These are phyloP conservation scores for Coniochaeta sp. DNA, from an alignment of 2,329 filamentous ascomycete species.

Conservation along the genomic window DNA sequence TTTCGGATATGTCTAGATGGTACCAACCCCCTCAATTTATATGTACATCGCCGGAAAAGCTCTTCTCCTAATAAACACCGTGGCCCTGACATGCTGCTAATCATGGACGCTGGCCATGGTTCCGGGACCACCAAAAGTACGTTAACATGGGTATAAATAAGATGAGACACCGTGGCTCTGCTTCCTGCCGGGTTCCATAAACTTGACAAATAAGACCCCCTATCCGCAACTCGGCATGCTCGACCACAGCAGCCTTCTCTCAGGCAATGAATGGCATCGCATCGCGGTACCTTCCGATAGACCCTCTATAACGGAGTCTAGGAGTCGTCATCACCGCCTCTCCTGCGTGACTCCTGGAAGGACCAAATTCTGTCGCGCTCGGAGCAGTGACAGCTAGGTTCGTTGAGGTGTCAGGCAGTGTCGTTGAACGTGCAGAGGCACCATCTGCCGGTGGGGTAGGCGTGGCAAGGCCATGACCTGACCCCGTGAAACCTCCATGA, in stretches of 20 bases:
- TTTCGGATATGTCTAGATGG: constrained; percentile 2
- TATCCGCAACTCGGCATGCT: neutral
- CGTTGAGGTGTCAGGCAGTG: neutral
- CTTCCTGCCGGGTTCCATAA: neutral
- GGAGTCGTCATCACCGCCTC: neutral
- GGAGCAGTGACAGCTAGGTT: neutral
- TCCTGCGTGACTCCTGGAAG: neutral
- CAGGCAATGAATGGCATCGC: neutral
- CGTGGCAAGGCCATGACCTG: neutral
- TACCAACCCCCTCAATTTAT: neutral
- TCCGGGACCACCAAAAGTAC: neutral
- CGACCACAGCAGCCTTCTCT: neutral
- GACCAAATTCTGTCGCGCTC: neutral
- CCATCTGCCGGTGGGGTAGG: neutral
- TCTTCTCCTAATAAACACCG: neutral
- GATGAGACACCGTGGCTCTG: neutral
- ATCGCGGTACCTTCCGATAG: neutral
- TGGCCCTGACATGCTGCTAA: neutral
- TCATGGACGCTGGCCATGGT: neutral
- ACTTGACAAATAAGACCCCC: neutral
- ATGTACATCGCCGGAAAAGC: neutral
- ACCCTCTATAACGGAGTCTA: neutral
- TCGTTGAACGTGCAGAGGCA: neutral
- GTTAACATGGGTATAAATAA: neutral
- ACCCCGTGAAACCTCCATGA: neutral